Percentiles rank a stretch among this genome's conserved stretches.
Conservation (phyloP, 2,329 filamentous ascomycete genomes). For the Whalleya microplaca region DNA sequence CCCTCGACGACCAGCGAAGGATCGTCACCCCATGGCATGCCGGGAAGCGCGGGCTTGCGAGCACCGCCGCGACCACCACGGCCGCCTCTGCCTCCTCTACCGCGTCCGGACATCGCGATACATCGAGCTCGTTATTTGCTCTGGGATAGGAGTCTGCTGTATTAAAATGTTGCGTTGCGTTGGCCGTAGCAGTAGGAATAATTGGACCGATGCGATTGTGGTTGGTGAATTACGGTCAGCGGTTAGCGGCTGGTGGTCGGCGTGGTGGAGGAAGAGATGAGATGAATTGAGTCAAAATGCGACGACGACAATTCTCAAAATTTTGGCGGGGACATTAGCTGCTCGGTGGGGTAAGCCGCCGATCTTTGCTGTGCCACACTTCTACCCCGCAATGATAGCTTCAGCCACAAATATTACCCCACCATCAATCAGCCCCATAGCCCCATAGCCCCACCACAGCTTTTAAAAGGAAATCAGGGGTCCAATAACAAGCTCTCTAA, state of each 20-base stretch:
- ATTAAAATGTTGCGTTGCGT: not conserved
- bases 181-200: not conserved
- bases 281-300: not conserved
- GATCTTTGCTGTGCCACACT: not conserved
- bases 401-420: not conserved
- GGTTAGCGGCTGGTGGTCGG: not conserved
- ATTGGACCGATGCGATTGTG: not conserved
- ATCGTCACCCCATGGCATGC: constrained; percentile 59
- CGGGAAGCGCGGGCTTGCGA: constrained; percentile 44
- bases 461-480: constrained; percentile 1
- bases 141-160: not conserved
- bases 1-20: constrained; percentile 52
- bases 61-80: constrained; percentile 52
- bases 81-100: constrained; percentile 50
- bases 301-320: constrained; percentile 16
- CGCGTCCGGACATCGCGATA: constrained; percentile 55
- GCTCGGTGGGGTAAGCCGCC: constrained; percentile 6
- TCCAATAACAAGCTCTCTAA: not conserved
- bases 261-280: not conserved
- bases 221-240: too few species aligned
- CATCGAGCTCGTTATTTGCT: not conserved
- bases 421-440: not conserved
- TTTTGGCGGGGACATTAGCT: constrained; percentile 23
- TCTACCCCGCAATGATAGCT: not conserved
- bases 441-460: constrained; percentile 1